Percentiles rank a stretch among this genome's conserved stretches.
These are phyloP conservation scores for Cladophialophora carrionii DNA, from an alignment of 2,329 filamentous ascomycete genomes.

Conservation along the genomic window DNA sequence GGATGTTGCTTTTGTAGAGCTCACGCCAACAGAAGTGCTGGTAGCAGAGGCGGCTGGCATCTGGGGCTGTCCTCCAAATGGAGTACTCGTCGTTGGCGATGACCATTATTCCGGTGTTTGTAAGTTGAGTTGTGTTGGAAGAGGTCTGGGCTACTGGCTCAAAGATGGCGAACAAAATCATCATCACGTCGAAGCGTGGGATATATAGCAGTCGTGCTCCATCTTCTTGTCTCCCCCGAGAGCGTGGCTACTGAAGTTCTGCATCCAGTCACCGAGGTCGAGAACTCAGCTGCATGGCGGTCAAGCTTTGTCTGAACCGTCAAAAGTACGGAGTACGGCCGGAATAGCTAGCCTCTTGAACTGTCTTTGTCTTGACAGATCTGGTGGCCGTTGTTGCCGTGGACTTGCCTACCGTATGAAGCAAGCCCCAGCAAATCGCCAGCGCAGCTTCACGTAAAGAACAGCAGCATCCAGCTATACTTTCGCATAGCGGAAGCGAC, in stretches of 20 bases:
- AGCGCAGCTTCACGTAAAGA: neutral
- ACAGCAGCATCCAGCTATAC: neutral
- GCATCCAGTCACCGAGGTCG: neutral
- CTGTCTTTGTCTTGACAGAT: neutral
- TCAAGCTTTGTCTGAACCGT: neutral
- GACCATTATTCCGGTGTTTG: neutral
- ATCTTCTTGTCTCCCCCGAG: neutral
- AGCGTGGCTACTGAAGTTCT: neutral
- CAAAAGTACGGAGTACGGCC: neutral
- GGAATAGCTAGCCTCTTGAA: neutral
- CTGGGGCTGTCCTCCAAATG: conserved; percentile 22
- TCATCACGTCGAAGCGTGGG: neutral
- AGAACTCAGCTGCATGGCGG: neutral
- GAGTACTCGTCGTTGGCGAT: conserved; percentile 17
- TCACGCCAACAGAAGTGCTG: conserved; percentile 43
- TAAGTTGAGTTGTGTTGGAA: neutral
- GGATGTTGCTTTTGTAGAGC: conserved; percentile 34
- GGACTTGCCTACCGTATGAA: neutral
- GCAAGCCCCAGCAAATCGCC: neutral
- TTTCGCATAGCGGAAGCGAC: neutral
- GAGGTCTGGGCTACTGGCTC: neutral
- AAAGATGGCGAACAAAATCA: neutral
- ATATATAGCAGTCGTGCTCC: neutral
- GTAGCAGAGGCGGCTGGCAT: conserved; percentile 21
- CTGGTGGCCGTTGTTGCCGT: neutral